A percentile compares a stretch with the other conserved stretches of the same genome.
Conservation (phyloP, 2,329 filamentous ascomycete genomes). For the Cordyceps militaris region DNA sequence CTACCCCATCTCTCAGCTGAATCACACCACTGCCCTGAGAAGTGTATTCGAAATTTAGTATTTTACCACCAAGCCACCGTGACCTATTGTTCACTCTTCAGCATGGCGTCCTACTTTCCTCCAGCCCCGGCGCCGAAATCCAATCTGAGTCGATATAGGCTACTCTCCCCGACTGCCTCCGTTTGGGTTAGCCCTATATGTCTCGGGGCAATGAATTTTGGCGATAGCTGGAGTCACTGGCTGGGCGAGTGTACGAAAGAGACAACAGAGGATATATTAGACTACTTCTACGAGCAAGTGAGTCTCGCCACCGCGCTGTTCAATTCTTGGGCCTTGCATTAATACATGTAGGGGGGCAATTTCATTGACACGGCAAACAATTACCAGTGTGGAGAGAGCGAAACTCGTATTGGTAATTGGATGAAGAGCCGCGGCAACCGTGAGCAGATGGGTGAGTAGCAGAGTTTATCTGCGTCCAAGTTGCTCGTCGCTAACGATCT, state of each 20-base stretch:
- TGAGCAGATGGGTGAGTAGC: slow-evolving; percentile 45
- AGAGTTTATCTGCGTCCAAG: no score
- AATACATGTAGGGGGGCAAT: slow-evolving; percentile 42
- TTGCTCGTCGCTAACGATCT: background rate
- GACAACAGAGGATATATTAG: slow-evolving; percentile 55
- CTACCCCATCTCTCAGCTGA: background rate
- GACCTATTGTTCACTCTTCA: background rate
- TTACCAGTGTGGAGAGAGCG: slow-evolving; percentile 57
- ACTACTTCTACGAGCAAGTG: slow-evolving; percentile 55
- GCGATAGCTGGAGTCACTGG: slow-evolving; percentile 43
- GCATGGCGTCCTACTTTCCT: slow-evolving; percentile 16
- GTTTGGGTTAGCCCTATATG: slow-evolving; percentile 61
- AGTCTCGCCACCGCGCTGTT: background rate
- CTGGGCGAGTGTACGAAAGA: slow-evolving; percentile 62
- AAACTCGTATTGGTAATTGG: slow-evolving; percentile 64
- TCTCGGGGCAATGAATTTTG: slow-evolving; percentile 60
- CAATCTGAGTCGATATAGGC: slow-evolving; percentile 55
- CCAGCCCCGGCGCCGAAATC: slow-evolving; percentile 48
- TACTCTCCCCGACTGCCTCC: slow-evolving; percentile 58
- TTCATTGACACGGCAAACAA: slow-evolving; percentile 68
- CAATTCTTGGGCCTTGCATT: background rate
- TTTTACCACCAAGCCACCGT: background rate
- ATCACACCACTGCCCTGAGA: background rate
- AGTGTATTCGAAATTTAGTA: no score
- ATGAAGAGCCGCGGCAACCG: slow-evolving; percentile 57